Percentiles rank a stretch among this genome's conserved stretches.
Evolutionary conservation across 257 asterid genomes (phyloP).

Genomic region (Plantago ovata): DNA sequence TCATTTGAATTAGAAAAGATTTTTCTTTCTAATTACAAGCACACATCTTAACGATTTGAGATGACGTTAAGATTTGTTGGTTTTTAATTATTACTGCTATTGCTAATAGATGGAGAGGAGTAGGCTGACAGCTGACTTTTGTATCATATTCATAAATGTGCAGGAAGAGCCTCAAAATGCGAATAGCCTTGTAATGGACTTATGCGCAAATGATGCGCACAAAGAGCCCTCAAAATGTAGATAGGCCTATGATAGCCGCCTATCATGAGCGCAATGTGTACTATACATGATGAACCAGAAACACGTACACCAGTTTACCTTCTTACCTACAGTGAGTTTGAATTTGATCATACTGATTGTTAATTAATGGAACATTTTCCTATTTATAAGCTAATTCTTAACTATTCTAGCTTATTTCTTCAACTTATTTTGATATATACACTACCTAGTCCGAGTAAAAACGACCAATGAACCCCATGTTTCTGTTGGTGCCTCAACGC

Average conservation of each 20-base stretch:
- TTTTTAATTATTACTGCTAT: no score
- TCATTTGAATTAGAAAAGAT: no score
- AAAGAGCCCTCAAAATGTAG: no score
- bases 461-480: not conserved
- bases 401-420: not conserved
- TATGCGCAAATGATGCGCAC: no score
- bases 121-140: constrained; percentile 8
- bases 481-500: constrained; percentile 19
- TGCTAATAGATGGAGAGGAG: not conserved
- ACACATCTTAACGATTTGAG: no score
- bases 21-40: no score
- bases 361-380: not conserved
- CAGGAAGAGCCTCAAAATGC: no score
- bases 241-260: no score
- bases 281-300: not conserved
- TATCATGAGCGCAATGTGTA: not conserved
- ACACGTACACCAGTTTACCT: not conserved
- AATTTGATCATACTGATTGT: constrained; percentile 13
- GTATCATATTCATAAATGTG: no score
- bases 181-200: not conserved
- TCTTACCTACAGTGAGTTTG: constrained; percentile 23
- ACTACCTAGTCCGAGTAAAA: constrained; percentile 20
- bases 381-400: not conserved
- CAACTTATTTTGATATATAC: not conserved
- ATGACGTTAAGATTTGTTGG: no score